Conservation (phyloP, 495 filamentous ascomycete species). For the Tuber melanosporum region DNA sequence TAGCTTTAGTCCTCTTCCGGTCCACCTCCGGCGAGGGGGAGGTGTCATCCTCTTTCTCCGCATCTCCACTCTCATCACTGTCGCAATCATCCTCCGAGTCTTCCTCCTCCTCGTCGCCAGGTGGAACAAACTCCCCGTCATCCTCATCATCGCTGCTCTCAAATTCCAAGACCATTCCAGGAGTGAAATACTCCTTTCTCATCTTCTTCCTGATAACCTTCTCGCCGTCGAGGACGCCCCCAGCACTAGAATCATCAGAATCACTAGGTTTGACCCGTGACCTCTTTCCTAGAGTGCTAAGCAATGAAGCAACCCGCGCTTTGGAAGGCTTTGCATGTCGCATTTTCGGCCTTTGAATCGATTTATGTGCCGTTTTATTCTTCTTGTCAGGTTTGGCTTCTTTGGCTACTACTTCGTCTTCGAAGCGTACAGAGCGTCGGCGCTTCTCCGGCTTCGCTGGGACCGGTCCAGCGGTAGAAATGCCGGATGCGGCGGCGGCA, state of each 20-base stretch:
- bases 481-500: not conserved
- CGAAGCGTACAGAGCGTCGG: not conserved
- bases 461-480: not conserved
- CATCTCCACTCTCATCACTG: not conserved
- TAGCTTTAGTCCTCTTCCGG: not conserved
- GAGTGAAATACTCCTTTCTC: not conserved
- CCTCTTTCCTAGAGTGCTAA: not conserved
- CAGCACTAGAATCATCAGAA: not conserved
- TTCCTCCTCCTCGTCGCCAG: not conserved
- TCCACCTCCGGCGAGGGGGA: not conserved
- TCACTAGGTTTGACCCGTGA: not conserved
- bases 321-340: not conserved
- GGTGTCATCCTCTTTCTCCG: not conserved
- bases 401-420: not conserved
- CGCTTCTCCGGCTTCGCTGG: conserved; percentile 1
- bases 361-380: not conserved
- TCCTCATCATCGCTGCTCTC: conserved; percentile 3
- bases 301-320: not conserved
- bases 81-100: not conserved
- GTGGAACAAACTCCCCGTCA: not conserved
- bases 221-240: not conserved
- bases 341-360: not conserved
- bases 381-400: not conserved
- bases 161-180: not conserved
- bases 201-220: not conserved